These are phyloP conservation scores for Cladosporium velox DNA, from an alignment of 2,329 filamentous ascomycete genomes.

Conservation along the genomic window DNA sequence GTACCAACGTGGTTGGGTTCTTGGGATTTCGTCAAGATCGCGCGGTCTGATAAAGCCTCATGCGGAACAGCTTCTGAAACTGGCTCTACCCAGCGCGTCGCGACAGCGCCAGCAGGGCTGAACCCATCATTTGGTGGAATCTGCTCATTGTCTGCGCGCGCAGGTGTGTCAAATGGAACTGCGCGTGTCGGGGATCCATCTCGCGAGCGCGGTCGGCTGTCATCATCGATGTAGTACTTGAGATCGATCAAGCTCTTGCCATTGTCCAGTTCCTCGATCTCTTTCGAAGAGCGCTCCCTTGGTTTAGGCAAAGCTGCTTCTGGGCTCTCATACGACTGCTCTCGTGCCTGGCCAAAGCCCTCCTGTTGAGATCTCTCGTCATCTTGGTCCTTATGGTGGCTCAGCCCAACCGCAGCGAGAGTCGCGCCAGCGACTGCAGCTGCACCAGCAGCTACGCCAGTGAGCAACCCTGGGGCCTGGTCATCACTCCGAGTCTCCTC, in stretches of 20 bases:
- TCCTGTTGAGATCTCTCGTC: background rate
- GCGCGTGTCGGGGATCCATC: background rate
- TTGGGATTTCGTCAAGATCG: background rate
- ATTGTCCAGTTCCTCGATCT: slow-evolving; percentile 24
- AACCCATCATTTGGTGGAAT: background rate
- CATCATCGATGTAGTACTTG: slow-evolving; percentile 24
- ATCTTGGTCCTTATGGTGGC: background rate
- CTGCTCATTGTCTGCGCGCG: background rate
- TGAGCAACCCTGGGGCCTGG: background rate
- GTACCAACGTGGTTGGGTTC: background rate
- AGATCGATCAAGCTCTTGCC: slow-evolving; percentile 29
- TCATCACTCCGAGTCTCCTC: background rate
- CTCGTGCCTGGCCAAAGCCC: background rate
- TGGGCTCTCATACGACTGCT: background rate
- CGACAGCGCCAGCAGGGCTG: background rate
- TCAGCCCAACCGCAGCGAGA: background rate
- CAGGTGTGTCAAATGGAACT: background rate
- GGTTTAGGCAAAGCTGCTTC: background rate
- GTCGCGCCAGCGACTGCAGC: slow-evolving; percentile 11
- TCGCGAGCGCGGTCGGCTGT: background rate
- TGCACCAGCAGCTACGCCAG: slow-evolving; percentile 7
- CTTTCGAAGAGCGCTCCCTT: background rate
- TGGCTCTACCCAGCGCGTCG: background rate
- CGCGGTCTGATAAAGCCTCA: background rate
- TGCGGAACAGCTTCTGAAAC: background rate